These are phyloP conservation scores for Pistacia atlantica DNA, from an alignment of 345 rosid genomes.

Conservation along the genomic window DNA sequence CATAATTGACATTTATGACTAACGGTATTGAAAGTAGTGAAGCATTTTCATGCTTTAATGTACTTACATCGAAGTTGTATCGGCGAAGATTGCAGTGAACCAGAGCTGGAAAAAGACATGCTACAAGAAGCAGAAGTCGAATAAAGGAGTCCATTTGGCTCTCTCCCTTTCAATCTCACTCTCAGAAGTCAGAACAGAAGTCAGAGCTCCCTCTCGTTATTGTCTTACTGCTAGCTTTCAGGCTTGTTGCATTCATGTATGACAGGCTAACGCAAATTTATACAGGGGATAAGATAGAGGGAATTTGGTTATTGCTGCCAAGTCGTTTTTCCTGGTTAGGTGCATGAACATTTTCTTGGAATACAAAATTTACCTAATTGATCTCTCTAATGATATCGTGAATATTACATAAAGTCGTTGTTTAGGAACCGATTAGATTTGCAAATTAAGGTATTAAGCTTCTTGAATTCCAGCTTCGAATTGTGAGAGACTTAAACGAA, in stretches of 20 bases:
- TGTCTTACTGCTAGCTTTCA: slow-evolving; percentile 2
- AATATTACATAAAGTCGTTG: slow-evolving; percentile 39
- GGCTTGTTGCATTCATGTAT: slow-evolving; percentile 24
- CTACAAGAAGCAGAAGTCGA: slow-evolving; percentile 41
- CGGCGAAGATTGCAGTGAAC: slow-evolving; percentile 59
- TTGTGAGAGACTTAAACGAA: background rate
- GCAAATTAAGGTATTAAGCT: background rate
- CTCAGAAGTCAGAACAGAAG: background rate
- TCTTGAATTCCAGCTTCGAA: background rate
- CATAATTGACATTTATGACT: no score
- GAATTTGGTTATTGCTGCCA: slow-evolving; percentile 32
- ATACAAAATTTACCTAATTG: slow-evolving; percentile 39
- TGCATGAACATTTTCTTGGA: slow-evolving; percentile 52
- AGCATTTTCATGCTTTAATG: background rate
- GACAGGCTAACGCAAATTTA: slow-evolving; percentile 45
- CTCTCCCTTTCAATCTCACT: slow-evolving; percentile 4
- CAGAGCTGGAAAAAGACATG: slow-evolving; percentile 47
- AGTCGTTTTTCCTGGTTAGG: slow-evolving; percentile 70
- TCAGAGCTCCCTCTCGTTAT: background rate
- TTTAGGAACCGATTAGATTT: background rate
- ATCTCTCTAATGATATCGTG: slow-evolving; percentile 5
- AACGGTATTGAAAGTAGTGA: no score
- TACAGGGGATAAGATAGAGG: slow-evolving; percentile 1
- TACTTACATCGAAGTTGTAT: slow-evolving; percentile 74
- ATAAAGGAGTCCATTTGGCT: slow-evolving; percentile 32